Conservation (phyloP, 1,284 basidiomycete species). For the Trichosporon sp. region DNA sequence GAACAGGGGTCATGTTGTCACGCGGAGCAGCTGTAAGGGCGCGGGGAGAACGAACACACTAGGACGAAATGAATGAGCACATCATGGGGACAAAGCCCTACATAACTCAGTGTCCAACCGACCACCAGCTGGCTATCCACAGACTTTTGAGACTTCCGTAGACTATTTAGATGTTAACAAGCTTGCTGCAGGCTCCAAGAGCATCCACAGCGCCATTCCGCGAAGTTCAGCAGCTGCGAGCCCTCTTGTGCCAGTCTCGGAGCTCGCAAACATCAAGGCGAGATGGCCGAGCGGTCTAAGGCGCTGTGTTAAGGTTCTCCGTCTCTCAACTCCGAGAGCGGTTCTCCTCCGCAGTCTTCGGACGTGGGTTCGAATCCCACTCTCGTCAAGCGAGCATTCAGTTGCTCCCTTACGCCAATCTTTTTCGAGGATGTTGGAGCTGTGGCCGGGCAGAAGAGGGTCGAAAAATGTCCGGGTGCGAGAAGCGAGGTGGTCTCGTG, state of each 20-base stretch:
- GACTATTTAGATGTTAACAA: no score
- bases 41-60: no score
- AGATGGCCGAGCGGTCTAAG: conserved; percentile 21
- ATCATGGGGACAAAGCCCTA: no score
- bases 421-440: background rate
- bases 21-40: no score
- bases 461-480: background rate
- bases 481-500: background rate
- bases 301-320: conserved; percentile 18
- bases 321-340: background rate
- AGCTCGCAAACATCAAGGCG: conserved; percentile 7
- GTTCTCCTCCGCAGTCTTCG: conserved; percentile 32
- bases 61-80: no score
- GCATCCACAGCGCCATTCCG: background rate
- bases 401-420: conserved; percentile 1
- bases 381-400: conserved; percentile 19
- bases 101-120: no score
- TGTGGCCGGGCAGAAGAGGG: background rate
- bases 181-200: no score
- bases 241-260: background rate
- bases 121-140: no score
- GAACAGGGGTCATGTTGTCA: no score
- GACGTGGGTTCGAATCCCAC: conserved; percentile 49
- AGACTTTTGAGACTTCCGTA: no score
- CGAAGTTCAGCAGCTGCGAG: background rate